phyloP scores from a whole-genome alignment of 345 rosid species.

The Melaleuca alternifolia region DNA sequence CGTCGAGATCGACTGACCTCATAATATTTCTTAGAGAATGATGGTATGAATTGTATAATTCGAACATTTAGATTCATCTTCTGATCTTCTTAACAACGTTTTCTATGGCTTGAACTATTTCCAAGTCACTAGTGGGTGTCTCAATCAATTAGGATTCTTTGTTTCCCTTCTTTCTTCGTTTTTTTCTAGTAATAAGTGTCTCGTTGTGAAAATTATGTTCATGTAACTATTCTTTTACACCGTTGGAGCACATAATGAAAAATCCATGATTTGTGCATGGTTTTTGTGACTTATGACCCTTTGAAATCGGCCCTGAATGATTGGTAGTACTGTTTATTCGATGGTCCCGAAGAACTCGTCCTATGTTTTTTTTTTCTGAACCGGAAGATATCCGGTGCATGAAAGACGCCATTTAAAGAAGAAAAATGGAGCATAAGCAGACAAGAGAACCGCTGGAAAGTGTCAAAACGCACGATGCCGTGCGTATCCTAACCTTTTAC shows the following conservation, averaged over 20 bases:
- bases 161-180: not conserved
- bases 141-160: not conserved
- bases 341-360: not conserved
- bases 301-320: not conserved
- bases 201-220: not conserved
- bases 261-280: not conserved
- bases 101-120: no score
- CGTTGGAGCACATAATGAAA: not conserved
- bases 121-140: not conserved
- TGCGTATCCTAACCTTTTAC: not conserved
- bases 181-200: not conserved
- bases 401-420: not conserved
- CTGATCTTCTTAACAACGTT: not conserved
- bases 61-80: not conserved
- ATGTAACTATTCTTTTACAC: not conserved
- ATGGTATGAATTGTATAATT: not conserved
- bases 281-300: not conserved
- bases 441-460: not conserved
- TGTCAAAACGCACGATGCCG: not conserved
- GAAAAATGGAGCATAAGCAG: not conserved
- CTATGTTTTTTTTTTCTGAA: not conserved
- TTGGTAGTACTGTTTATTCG: not conserved
- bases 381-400: not conserved
- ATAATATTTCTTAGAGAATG: not conserved
- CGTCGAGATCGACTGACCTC: not conserved